Evolutionary conservation across 2,329 filamentous ascomycete genomes (phyloP), one percentile per base, ranked within the genome.

Genomic region (Cyphellophora europaea): DNA sequence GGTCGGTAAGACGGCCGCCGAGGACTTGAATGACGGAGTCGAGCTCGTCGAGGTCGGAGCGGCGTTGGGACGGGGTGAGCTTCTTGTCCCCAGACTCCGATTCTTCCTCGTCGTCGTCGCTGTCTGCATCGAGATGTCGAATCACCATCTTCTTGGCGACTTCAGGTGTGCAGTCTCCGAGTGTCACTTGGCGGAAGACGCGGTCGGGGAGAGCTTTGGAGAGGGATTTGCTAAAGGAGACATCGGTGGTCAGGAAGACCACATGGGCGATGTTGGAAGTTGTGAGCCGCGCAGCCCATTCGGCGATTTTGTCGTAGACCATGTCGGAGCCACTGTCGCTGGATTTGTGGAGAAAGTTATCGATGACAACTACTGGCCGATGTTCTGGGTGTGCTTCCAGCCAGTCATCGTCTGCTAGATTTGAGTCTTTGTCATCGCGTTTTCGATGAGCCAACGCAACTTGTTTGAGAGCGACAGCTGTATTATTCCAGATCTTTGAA

Each of bases 121-220:
- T 38, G 17, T 55, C 53, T 44, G 56, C 48, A 44, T 81, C 74
- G 17, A 96, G 65, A 42, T 93, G 83, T 27, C 77, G 82, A 18
- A 94, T 66, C n/a, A 98, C 83, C 53, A 89, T 95, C 42, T 80
- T 79, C 59, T 89, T 93, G 5, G 88, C 89, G 1, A 93, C 80
- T 27, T 88, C 78, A 1, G 82, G 84, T 0, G 82, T 82, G 41
- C 91, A 82, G 52, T 98, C 91, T 2, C 86, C 85, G 2, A 98
- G 67, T 0, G 84, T 76, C 21, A 95, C 79, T 33, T 86, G 81
- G 36, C 84, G 78, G 67, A 96, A 93, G 10, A 95, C 82, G 16
- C 91, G 77, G 52, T 95, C 89, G 0, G 91, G 91, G 13, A 98
- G 69, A 1, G 86, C 83, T 54, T 86, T 91, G 40, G 82, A 79